Percentiles rank a stretch among this genome's conserved stretches.
Conservation (phyloP, 2,329 filamentous ascomycete genomes). For the Neocatenulostroma microsporum region DNA sequence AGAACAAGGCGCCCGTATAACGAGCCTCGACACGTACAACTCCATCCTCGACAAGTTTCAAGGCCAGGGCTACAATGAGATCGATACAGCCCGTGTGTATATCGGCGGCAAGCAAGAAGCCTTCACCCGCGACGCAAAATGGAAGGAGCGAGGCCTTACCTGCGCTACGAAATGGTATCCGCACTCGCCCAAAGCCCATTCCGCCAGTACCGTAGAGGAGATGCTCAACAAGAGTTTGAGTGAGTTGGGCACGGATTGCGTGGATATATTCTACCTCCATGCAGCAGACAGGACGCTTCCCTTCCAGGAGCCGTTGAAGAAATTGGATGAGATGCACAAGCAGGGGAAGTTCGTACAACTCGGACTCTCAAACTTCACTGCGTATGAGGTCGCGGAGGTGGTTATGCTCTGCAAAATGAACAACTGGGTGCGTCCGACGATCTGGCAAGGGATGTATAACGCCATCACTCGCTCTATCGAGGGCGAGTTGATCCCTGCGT, state of each 20-base stretch:
- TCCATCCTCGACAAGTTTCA: slow-evolving; percentile 68
- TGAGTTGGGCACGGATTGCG: slow-evolving; percentile 63
- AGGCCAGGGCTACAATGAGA: slow-evolving; percentile 69
- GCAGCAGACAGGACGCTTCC: slow-evolving; percentile 52
- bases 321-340: slow-evolving; percentile 73
- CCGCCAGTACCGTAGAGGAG: slow-evolving; percentile 54
- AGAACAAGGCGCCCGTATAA: slow-evolving; percentile 62
- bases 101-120: slow-evolving; percentile 66
- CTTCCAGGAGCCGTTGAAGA: slow-evolving; percentile 71
- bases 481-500: slow-evolving; percentile 63
- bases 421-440: slow-evolving; percentile 71
- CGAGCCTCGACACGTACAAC: slow-evolving; percentile 60
- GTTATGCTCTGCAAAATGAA: slow-evolving; percentile 70
- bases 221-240: slow-evolving; percentile 60
- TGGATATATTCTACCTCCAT: slow-evolving; percentile 75
- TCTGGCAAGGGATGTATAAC: slow-evolving; percentile 70
- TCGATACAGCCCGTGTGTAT: slow-evolving; percentile 77
- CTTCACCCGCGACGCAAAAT: slow-evolving; percentile 65
- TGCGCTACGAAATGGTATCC: slow-evolving; percentile 77
- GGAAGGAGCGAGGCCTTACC: slow-evolving; percentile 69
- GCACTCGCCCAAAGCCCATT: slow-evolving; percentile 50
- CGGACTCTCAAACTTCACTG: slow-evolving; percentile 76
- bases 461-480: slow-evolving; percentile 58
- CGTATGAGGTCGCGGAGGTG: slow-evolving; percentile 81
- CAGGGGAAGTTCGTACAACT: slow-evolving; percentile 75